These are phyloP conservation scores for Rubia yunnanensis DNA, from an alignment of 257 asterid species.

Conservation along the genomic window DNA sequence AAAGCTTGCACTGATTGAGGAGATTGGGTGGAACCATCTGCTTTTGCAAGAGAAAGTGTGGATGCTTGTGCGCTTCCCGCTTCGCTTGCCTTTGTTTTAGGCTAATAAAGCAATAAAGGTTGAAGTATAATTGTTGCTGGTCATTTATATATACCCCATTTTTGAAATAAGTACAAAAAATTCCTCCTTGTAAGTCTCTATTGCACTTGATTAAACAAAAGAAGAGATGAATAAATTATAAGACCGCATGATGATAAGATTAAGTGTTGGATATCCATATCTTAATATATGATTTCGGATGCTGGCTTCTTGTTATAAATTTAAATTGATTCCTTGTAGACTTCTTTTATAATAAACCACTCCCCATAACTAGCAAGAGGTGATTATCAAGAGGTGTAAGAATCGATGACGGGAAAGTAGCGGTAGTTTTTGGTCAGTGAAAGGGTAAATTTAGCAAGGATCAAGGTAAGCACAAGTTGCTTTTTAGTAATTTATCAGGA, in stretches of 20 bases:
- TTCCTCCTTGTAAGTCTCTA: neutral
- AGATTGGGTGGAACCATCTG: conserved; percentile 76
- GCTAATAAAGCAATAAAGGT: no score
- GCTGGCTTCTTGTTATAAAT: no score
- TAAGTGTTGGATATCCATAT: no score
- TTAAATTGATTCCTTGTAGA: no score
- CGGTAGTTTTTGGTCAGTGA: conserved; percentile 51
- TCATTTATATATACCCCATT: neutral
- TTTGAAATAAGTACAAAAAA: neutral
- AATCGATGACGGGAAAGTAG: conserved; percentile 63
- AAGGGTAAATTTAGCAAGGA: conserved; percentile 55
- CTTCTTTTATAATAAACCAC: no score
- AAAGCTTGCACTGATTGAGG: conserved; percentile 60
- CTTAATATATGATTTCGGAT: no score
- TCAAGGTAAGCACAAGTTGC: conserved; percentile 47
- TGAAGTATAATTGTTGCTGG: neutral
- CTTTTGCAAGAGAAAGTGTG: conserved; percentile 66
- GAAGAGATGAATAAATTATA: no score
- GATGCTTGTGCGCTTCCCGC: conserved; percentile 80
- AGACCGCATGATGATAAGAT: no score
- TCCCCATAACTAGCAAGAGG: no score
- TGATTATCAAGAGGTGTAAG: no score
- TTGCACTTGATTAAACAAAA: no score
- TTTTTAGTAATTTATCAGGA: no score
- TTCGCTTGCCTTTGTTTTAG: conserved; percentile 64